Conservation (phyloP, 805 yeast genomes). For the Suhomyces sp. region DNA sequence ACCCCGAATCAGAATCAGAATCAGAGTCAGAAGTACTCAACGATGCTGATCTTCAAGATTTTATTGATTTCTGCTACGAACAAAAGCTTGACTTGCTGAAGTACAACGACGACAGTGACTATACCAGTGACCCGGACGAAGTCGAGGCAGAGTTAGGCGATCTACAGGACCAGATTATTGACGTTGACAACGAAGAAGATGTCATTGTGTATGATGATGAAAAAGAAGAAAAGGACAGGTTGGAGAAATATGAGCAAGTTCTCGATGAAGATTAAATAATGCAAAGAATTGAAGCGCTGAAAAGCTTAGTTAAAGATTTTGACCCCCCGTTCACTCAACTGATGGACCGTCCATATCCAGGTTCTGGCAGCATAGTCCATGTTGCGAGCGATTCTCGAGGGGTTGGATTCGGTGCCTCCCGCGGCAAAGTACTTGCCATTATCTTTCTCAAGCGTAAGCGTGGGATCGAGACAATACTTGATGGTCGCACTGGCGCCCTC, state of each 20-base stretch:
- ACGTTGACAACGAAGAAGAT: conserved; percentile 12
- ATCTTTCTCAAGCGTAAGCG: conserved; percentile 47
- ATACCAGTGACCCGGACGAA: background rate
- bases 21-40: background rate
- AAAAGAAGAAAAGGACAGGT: conserved; percentile 4
- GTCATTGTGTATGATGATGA: conserved; percentile 9
- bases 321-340: conserved; percentile 49
- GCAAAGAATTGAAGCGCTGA: conserved; percentile 1
- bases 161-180: conserved; percentile 6
- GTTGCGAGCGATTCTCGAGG: conserved; percentile 56
- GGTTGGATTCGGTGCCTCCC: conserved; percentile 53
- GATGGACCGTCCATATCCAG: conserved; percentile 76
- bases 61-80: conserved; percentile 8
- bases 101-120: conserved; percentile 12
- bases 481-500: conserved; percentile 68
- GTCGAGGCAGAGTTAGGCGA: conserved; percentile 1
- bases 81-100: background rate
- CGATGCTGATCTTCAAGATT: conserved; percentile 8
- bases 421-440: conserved; percentile 70
- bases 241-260: conserved; percentile 1
- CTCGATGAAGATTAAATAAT: background rate
- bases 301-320: conserved; percentile 18
- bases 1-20: background rate
- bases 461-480: conserved; percentile 56
- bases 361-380: conserved; percentile 61